Evolutionary conservation across 1,284 basidiomycete genomes (phyloP).

Genomic region (Ceratobasidium sp.): DNA sequence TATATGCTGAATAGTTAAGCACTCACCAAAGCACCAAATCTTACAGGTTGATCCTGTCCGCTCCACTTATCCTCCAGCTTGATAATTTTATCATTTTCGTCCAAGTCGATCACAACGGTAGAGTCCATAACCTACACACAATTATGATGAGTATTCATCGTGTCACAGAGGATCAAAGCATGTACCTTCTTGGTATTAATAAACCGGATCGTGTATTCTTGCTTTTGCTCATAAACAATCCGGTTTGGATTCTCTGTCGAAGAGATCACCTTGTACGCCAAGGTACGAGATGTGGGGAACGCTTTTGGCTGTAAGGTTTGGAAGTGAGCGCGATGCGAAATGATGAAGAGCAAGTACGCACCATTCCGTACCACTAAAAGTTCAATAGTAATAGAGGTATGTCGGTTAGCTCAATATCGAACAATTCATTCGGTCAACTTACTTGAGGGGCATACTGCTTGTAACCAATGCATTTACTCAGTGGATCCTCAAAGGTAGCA

Average conservation of each 20-base stretch:
- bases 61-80: conserved; percentile 74
- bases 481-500: conserved; percentile 74
- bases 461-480: conserved; percentile 67
- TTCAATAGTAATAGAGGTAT: conserved; percentile 19
- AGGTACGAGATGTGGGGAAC: conserved; percentile 66
- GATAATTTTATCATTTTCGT: conserved; percentile 72
- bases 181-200: conserved; percentile 69
- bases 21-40: conserved; percentile 62
- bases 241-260: conserved; percentile 70
- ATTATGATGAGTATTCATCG: conserved; percentile 57
- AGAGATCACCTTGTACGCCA: conserved; percentile 69
- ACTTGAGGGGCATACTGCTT: conserved; percentile 71
- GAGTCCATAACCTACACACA: conserved; percentile 65
- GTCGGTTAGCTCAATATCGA: neutral
- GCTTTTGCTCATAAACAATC: conserved; percentile 72
- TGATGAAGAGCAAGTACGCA: conserved; percentile 55
- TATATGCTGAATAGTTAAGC: neutral
- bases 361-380: conserved; percentile 73
- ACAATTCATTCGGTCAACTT: conserved; percentile 47
- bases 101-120: conserved; percentile 73
- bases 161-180: neutral
- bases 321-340: neutral
- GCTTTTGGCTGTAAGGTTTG: conserved; percentile 65
- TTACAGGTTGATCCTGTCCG: conserved; percentile 68
- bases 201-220: conserved; percentile 70